These are phyloP conservation scores for Verticillium albo-atrum DNA, from an alignment of 2,329 filamentous ascomycete species.

Conservation along the genomic window DNA sequence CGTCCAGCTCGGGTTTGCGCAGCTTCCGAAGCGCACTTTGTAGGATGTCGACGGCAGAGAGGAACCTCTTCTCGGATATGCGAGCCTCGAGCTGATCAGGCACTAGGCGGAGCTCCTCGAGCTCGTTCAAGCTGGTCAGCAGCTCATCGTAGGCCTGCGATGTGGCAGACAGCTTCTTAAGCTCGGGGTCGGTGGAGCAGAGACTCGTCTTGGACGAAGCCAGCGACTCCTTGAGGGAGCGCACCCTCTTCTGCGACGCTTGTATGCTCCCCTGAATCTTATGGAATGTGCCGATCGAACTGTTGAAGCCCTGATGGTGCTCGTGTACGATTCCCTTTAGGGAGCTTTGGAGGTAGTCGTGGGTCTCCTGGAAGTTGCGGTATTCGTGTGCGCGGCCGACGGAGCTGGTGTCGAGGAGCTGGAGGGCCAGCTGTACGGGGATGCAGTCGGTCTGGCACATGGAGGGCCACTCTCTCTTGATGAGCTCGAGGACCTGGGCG, in stretches of 20 bases:
- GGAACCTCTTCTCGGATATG: conserved; percentile 93
- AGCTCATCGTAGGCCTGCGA: conserved; percentile 90
- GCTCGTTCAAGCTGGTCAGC: conserved; percentile 74
- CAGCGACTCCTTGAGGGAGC: conserved; percentile 78
- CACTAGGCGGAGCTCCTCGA: conserved; percentile 83
- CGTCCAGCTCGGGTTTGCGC: conserved; percentile 81
- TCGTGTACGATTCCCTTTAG: conserved; percentile 96
- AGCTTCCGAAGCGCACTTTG: conserved; percentile 82
- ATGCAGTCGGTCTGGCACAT: conserved; percentile 88
- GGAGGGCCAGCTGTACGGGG: conserved; percentile 89
- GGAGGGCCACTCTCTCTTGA: conserved; percentile 84
- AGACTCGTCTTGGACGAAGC: conserved; percentile 75
- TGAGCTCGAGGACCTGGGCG: conserved; percentile 68
- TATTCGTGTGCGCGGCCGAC: conserved; percentile 89
- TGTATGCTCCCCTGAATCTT: conserved; percentile 96
- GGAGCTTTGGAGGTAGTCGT: conserved; percentile 85
- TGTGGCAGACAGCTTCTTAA: conserved; percentile 81
- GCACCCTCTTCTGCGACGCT: conserved; percentile 78
- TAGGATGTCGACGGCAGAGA: conserved; percentile 87
- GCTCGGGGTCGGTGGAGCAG: conserved; percentile 79
- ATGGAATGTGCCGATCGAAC: conserved; percentile 97
- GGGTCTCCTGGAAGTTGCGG: conserved; percentile 75
- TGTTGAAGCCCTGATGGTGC: conserved; percentile 98
- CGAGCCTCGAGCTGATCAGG: conserved; percentile 90
- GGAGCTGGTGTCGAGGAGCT: conserved; percentile 90